phyloP scores from a whole-genome alignment of 2,329 filamentous ascomycete genomes.

The Beauveria sp. region DNA sequence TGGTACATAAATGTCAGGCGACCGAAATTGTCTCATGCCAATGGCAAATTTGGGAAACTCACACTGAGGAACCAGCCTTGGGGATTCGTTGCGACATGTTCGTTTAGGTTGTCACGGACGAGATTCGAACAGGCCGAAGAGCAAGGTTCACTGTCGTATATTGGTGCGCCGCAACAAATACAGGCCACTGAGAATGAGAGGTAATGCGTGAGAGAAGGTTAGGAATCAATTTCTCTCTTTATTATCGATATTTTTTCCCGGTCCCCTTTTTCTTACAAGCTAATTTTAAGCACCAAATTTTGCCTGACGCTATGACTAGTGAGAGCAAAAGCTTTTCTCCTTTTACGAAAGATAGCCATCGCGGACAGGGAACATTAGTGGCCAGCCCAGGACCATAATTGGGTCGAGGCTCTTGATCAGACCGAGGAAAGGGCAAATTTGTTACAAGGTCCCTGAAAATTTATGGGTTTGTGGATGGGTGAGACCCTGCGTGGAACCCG shows the following conservation, averaged over 20 bases:
- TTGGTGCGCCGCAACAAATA: neutral
- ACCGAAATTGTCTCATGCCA: neutral
- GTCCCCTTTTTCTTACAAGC: constrained; percentile 2
- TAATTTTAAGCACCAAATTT: constrained; percentile 1
- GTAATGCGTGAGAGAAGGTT: neutral
- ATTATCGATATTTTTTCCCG: neutral
- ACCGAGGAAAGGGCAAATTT: neutral
- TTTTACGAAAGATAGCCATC: neutral
- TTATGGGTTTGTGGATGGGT: neutral
- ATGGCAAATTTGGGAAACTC: neutral
- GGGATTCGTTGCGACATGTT: constrained; percentile 2
- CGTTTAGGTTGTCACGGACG: neutral
- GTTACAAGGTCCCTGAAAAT: neutral
- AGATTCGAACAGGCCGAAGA: neutral
- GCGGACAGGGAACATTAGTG: neutral
- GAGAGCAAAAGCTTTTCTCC: neutral
- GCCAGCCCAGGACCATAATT: neutral
- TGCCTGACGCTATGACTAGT: constrained; percentile 3
- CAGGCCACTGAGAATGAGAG: neutral
- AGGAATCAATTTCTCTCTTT: neutral
- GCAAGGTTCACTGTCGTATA: neutral
- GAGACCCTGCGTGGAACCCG: too few species aligned
- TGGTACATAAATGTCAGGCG: neutral
- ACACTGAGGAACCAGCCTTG: constrained; percentile 4
- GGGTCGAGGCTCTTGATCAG: neutral